Evolutionary conservation across 176 grass and related monocot genomes (phyloP).

Genomic region (sorghum (Sorghum bicolor)): Sorghum_bicolor_NCBIv3 NC_012871.2:23361001-23361500

Average conservation of each 20-base stretch:
- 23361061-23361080: neutral
- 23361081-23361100: neutral
- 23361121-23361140: neutral
- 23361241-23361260: neutral
- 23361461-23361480: slow-evolving; percentile 5
- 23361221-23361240: neutral
- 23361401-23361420: neutral
- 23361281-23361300: neutral
- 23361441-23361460: neutral
- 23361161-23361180: neutral
- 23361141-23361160: slow-evolving; percentile 10
- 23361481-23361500: neutral
- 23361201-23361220: neutral
- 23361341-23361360: neutral
- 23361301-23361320: neutral
- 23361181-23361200: slow-evolving; percentile 7
- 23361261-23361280: neutral
- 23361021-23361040: neutral
- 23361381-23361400: neutral
- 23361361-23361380: neutral
- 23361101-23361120: neutral
- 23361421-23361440: neutral
- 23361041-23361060: neutral
- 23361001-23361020: slow-evolving; percentile 24
- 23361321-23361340: neutral